These are phyloP conservation scores for Exophiala viscosa DNA, from an alignment of 2,329 filamentous ascomycete genomes.

Conservation along the genomic window DNA sequence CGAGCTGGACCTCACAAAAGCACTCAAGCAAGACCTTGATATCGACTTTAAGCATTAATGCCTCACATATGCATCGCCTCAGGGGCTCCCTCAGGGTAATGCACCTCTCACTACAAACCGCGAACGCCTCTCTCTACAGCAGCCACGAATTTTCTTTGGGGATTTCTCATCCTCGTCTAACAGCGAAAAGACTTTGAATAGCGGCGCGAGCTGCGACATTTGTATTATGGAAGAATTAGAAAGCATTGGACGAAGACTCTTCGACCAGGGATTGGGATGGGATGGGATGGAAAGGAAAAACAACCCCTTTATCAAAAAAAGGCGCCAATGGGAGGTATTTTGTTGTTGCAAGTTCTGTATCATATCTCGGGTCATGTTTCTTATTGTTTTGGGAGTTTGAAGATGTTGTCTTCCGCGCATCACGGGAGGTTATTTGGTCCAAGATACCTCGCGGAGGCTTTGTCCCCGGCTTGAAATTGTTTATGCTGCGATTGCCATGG, in stretches of 20 bases:
- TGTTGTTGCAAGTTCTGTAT: slow-evolving; percentile 2
- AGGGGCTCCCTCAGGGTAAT: background rate
- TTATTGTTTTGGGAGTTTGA: background rate
- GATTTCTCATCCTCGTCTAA: background rate
- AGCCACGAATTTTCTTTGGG: background rate
- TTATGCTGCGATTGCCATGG: background rate
- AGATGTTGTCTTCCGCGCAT: background rate
- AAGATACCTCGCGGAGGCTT: slow-evolving; percentile 30
- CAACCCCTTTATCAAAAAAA: background rate
- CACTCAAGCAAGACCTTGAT: slow-evolving; percentile 12
- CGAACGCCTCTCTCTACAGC: background rate
- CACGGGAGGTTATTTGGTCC: slow-evolving; percentile 20
- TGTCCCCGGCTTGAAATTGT: slow-evolving; percentile 21
- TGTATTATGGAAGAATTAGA: slow-evolving; percentile 8
- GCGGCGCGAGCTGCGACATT: slow-evolving; percentile 16
- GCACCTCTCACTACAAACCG: background rate
- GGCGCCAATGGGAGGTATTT: slow-evolving; percentile 14
- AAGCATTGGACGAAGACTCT: background rate
- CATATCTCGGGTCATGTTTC: background rate
- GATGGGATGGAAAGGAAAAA: slow-evolving; percentile 1
- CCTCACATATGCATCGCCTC: background rate
- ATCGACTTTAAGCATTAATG: slow-evolving; percentile 11
- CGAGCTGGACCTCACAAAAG: slow-evolving; percentile 24
- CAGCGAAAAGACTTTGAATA: slow-evolving; percentile 5
- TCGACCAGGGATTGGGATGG: background rate